Percentiles rank a stretch among this genome's conserved stretches.
Evolutionary conservation across 2,329 filamentous ascomycete genomes (phyloP).

Genomic region (Colletotrichum agaves): DNA sequence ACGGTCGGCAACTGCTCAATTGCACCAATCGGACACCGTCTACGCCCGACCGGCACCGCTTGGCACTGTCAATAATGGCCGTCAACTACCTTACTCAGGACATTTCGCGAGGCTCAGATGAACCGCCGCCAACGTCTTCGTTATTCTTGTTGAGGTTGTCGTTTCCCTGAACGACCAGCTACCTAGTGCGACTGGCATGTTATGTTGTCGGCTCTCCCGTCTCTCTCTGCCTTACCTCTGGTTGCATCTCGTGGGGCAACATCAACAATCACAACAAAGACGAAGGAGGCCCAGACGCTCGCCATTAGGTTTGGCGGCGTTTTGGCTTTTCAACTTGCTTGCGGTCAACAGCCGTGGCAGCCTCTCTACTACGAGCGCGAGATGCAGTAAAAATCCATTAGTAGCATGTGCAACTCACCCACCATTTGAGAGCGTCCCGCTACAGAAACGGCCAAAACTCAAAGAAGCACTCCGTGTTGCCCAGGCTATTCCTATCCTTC

Average conservation of each 20-base stretch:
- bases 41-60: not conserved
- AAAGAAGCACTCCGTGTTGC: conserved; percentile 7
- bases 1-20: not conserved
- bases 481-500: conserved; percentile 8
- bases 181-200: not conserved
- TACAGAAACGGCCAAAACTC: conserved; percentile 28
- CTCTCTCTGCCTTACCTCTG: not conserved
- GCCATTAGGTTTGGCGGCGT: not conserved
- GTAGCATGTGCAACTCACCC: not conserved
- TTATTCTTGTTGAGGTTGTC: not conserved
- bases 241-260: conserved; percentile 11
- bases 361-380: not conserved
- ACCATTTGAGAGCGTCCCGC: conserved; percentile 20
- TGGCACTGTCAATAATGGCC: not conserved
- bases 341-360: not conserved
- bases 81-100: not conserved
- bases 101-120: not conserved
- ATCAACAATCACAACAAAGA: not conserved
- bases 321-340: conserved; percentile 8
- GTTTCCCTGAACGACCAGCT: not conserved
- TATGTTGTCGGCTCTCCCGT: conserved; percentile 1
- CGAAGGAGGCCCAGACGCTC: conserved; percentile 13
- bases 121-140: not conserved
- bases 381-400: not conserved
- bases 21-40: not conserved